These are phyloP conservation scores for Tagetes erecta DNA, from an alignment of 129 eudicot genomes.

Conservation along the genomic window DNA sequence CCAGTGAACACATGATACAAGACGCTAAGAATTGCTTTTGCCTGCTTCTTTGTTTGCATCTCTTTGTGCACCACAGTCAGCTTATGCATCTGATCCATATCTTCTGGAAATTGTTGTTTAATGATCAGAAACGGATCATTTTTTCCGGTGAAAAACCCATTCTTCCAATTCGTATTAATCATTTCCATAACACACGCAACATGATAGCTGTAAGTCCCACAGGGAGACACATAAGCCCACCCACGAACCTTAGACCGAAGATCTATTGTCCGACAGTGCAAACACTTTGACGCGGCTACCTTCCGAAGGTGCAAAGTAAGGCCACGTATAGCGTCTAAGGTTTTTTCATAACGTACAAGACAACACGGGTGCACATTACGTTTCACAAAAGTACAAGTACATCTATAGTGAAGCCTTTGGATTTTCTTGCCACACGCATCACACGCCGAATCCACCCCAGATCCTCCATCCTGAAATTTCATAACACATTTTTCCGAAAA, in stretches of 20 bases:
- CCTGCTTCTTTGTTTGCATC: not conserved
- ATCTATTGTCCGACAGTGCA: conserved; percentile 30
- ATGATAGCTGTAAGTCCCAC: conserved; percentile 30
- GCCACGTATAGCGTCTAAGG: conserved; percentile 13
- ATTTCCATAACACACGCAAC: conserved; percentile 30
- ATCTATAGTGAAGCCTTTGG: conserved; percentile 20
- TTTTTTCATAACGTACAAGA: not conserved
- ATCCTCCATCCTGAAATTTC: conserved; percentile 15
- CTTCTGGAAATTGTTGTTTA: conserved; percentile 24
- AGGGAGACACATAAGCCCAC: conserved; percentile 34
- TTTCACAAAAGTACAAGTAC: conserved; percentile 18
- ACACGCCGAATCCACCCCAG: conserved; percentile 4
- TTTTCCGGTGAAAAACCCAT: conserved; percentile 9
- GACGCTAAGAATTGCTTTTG: conserved; percentile 3
- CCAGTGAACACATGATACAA: conserved; percentile 10
- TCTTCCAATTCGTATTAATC: conserved; percentile 18
- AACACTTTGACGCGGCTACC: conserved; percentile 21
- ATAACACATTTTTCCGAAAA: conserved; percentile 21
- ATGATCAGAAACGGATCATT: conserved; percentile 22
- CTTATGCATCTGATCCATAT: conserved; percentile 5
- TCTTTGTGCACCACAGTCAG: not conserved
- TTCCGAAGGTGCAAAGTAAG: conserved; percentile 13
- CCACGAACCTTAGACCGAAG: conserved; percentile 24
- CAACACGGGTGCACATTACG: conserved; percentile 30
- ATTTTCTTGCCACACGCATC: conserved; percentile 35